These are phyloP conservation scores for Geum urbanum DNA, from an alignment of 306 rosid species.

Conservation along the genomic window DNA sequence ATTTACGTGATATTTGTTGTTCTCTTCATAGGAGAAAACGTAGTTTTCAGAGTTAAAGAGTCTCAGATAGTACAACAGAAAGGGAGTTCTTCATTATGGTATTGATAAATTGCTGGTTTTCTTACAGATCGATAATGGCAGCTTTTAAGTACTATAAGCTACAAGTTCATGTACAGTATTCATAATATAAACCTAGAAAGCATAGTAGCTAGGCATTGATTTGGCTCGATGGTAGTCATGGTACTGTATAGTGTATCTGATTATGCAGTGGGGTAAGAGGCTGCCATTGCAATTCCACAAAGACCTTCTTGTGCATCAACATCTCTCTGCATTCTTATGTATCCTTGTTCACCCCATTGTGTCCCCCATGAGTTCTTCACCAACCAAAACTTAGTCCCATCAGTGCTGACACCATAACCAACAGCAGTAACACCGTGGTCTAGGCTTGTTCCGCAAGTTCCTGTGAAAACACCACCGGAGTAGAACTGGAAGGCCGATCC, in stretches of 20 bases:
- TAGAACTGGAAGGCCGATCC: background rate
- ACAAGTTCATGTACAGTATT: background rate
- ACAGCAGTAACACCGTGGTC: slow-evolving; percentile 6
- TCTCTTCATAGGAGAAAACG: background rate
- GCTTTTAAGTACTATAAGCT: background rate
- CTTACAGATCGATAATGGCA: background rate
- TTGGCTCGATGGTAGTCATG: background rate
- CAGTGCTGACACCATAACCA: background rate
- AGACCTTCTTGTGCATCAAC: slow-evolving; percentile 1
- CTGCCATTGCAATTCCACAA: background rate
- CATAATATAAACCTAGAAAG: background rate
- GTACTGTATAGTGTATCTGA: background rate
- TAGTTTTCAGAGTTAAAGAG: background rate
- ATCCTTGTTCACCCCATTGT: slow-evolving; percentile 9
- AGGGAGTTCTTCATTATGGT: background rate
- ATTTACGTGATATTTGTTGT: background rate
- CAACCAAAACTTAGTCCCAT: slow-evolving; percentile 3
- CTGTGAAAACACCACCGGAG: background rate
- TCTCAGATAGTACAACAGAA: background rate
- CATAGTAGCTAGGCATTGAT: too few relatives aligned
- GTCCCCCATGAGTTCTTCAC: slow-evolving; percentile 6
- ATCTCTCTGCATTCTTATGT: slow-evolving; percentile 7
- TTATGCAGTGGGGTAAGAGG: slow-evolving; percentile 8
- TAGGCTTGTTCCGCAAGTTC: slow-evolving; percentile 6
- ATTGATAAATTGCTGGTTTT: background rate